Evolutionary conservation across 805 yeast genomes (phyloP), one percentile per base, ranked within the genome.

Genomic region (Zygosaccharomyces kombuchaensis): DNA sequence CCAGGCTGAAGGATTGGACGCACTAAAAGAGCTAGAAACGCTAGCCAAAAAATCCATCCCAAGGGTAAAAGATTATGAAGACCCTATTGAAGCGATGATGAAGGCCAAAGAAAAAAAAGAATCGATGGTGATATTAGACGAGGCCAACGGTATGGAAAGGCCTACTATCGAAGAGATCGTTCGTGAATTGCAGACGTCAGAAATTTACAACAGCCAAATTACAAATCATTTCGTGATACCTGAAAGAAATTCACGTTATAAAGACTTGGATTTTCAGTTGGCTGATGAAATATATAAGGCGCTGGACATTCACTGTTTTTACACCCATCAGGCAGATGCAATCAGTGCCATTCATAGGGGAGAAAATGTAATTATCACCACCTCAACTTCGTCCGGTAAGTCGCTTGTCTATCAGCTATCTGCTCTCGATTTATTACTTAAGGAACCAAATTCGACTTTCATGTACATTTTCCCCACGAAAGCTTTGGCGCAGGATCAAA

Each of bases 401-500:
- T 90, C 98, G 0, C 70, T 93, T 50, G 86, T 93, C 23, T 93
- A 90, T 58, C 99, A 93, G 63, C 66, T 89, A 1, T 96, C 98
- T 0, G 86, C 91, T 2, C 61, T 90, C 8, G 66, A 71, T 41
- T 56, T 68, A 41, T 66, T 74, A 42, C 72, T 76, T 36, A 56
- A 60, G 8, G 71, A 61, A 35, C 67, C 68, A 9, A 68, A 67
- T 26, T 57, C 69, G 1, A 86, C 95, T 0, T 85, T 96, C 8
- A 72, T 95, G 71, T 89, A 85, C 56, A 81, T 93, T 9, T 93
- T 93, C 57, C 99, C 99, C 2, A 93, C 99, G 0, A 93, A 93
- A 60, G 99, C 99, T 0, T 71, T 93, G 42, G 98, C 99, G 0
- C 99, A 93, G 60, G 99, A 93, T 70, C 99, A 93, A 65, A 83